Base-by-base conservation (phyloP, 345 rosid genomes). In the Moricandia moricandioides region DNA sequence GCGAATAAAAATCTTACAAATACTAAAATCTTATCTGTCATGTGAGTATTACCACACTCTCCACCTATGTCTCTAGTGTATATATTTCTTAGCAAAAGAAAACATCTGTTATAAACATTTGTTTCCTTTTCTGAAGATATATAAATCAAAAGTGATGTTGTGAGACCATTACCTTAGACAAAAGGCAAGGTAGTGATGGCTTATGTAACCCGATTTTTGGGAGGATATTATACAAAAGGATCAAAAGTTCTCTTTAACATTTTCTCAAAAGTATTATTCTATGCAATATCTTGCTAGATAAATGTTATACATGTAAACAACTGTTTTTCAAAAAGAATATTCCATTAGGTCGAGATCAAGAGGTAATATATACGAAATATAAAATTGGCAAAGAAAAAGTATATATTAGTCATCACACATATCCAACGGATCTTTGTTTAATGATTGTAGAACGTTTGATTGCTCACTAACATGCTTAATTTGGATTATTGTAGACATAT, bases 361-460 rank as follows among this genome's bases (percentile, higher is more conserved):
- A 27, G 45, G 67, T 34, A 35, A 37, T 52, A 51, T 24, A 11
- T 4, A 14, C 3, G 0, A 2, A 1, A 14, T 13, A 61, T 13
- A 24, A 31, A 30, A 3, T 0, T 4, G 4, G 3, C 11, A 60
- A 58, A 14, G 27, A 26, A 39, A 58, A 75, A 62, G 64, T 18
- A 35, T 69, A 69, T 37, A 35, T 21, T 16, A 52, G 70, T 7
- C 37, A 63, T 55, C 80, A 71, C 60, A 76, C 80, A 70, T 56
- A 70, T 76, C 75, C 54, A 77, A 77, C 63, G 40, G 71, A 77
- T 77, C 39, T 64, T 63, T 57, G 43, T 56, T 21, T 21, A 56
- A 57, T 77, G 76, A 77, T 77, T 77, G 62, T 57, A 61, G 57
- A 54, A 10, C n/a, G 51, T 43, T 45, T 77, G 60, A 56, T 64